Conservation (phyloP, 306 rosid genomes). For the Prunus mira region DNA sequence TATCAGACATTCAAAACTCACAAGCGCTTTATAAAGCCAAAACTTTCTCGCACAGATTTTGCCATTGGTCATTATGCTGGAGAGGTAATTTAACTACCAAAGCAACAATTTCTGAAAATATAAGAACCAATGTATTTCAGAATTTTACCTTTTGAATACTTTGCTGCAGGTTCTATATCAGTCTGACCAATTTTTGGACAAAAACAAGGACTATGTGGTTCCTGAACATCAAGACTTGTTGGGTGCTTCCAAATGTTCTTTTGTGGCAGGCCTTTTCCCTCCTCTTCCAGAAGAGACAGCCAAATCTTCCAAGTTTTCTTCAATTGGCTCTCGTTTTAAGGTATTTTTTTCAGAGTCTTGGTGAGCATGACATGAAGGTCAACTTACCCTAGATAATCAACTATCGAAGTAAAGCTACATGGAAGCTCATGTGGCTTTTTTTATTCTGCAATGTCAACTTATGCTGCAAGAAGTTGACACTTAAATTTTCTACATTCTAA, state of each 20-base stretch:
- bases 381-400: slow-evolving; percentile 1
- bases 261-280: slow-evolving; percentile 98
- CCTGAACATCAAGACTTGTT: slow-evolving; percentile 96
- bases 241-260: slow-evolving; percentile 79
- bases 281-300: slow-evolving; percentile 85
- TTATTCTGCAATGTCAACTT: slow-evolving; percentile 19
- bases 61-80: slow-evolving; percentile 92
- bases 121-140: slow-evolving; percentile 15
- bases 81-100: slow-evolving; percentile 56
- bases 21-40: slow-evolving; percentile 96
- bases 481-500: slow-evolving; percentile 27
- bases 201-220: slow-evolving; percentile 98
- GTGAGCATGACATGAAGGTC: slow-evolving; percentile 2
- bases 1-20: slow-evolving; percentile 90
- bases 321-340: slow-evolving; percentile 98
- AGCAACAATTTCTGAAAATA: slow-evolving; percentile 21
- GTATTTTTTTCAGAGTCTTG: slow-evolving; percentile 34
- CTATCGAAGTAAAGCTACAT: background rate
- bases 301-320: slow-evolving; percentile 95
- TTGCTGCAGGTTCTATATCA: slow-evolving; percentile 76
- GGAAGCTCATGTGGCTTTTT: slow-evolving; percentile 20
- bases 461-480: slow-evolving; percentile 31
- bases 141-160: slow-evolving; percentile 32
- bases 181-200: slow-evolving; percentile 94
- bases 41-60: slow-evolving; percentile 94